Base-by-base conservation (phyloP, 108 stramenopile species). In the Mayamaea pseudoterrestris region DNA sequence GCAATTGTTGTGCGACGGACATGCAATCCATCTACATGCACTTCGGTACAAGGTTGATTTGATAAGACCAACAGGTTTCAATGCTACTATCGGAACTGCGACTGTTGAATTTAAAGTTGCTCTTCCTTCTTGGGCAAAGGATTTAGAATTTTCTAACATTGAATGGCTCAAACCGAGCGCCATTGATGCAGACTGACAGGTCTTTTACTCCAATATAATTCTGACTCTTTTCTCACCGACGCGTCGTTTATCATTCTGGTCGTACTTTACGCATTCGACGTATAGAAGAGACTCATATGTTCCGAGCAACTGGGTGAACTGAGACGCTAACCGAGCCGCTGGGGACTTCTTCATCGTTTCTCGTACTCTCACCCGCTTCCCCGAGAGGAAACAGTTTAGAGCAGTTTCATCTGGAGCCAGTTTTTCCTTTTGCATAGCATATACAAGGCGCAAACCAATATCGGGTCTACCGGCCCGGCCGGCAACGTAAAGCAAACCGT, bases 221-320 rank as follows among this genome's bases (percentile, higher is more conserved):
- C 80, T 50, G 35, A 88, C 72, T 43, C 69, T 70, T 31, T 50
- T 66, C 27, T 80, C 86, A 14, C 56, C 53, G 23, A 55, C 45
- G n/a, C 73, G 58, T 47, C 78, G 57, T 40, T 57, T 82, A 61
- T 80, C 74, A 14, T 68, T 69, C 11, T 31, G 30, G 31, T 65
- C 65, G 52, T 87, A 87, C 17, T 88, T 80, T 24, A 58, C 68
- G 41, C 86, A 88, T 57, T 88, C 86, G 12, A 88, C 69, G 21
- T 61, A 54, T 11, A 88, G 45, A 27, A 83, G 30, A 37, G 62
- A 52, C 53, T 88, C 86, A 35, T 74, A 79, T 8, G 37, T 39
- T 3, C 16, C 18, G 30, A 27, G 31, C n/a, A 30, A 28, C 9
- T 29, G 37, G 5, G 14, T 8, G 1, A 30, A 17, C 6, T 22